phyloP scores from a whole-genome alignment of 192 early-diverging fungal genomes.

The Mortierella hygrophila region DNA sequence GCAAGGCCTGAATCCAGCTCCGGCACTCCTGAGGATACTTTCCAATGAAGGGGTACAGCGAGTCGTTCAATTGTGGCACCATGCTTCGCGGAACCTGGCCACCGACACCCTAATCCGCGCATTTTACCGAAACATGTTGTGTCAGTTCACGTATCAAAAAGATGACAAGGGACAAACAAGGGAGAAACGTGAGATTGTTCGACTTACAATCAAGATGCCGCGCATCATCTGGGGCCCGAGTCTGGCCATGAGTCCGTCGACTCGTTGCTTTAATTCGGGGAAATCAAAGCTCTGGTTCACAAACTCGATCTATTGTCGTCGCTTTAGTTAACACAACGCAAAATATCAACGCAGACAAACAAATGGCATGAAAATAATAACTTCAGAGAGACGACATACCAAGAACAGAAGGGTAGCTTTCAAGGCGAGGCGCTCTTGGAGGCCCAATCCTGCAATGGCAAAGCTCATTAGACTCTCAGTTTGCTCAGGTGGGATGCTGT shows the following conservation, averaged over 20 bases:
- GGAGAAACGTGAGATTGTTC: not conserved
- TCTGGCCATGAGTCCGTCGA: conserved; percentile 52
- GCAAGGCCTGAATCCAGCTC: conserved; percentile 59
- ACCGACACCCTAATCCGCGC: conserved; percentile 59
- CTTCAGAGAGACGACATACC: conserved; percentile 35
- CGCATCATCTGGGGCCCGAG: conserved; percentile 62
- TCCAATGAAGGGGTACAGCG: conserved; percentile 60
- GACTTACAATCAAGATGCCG: conserved; percentile 56
- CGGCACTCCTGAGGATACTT: conserved; percentile 56
- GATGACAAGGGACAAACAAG: not conserved
- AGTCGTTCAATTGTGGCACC: conserved; percentile 64
- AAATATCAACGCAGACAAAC: not conserved
- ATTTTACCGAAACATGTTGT: not conserved
- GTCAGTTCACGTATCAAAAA: not conserved
- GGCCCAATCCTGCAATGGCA: conserved; percentile 61
- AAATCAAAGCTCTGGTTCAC: conserved; percentile 58
- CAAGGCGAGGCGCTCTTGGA: conserved; percentile 67
- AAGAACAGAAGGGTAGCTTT: conserved; percentile 65
- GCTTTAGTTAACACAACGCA: not conserved
- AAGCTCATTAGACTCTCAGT: conserved; percentile 60
- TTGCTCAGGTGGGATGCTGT: conserved; percentile 59
- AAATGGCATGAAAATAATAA: not conserved
- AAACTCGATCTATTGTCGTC: conserved; percentile 55
- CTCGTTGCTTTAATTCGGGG: conserved; percentile 49
- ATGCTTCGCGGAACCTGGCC: conserved; percentile 67